These are phyloP conservation scores for Zygoascus tannicola DNA, from an alignment of 805 yeast genomes.

Conservation along the genomic window DNA sequence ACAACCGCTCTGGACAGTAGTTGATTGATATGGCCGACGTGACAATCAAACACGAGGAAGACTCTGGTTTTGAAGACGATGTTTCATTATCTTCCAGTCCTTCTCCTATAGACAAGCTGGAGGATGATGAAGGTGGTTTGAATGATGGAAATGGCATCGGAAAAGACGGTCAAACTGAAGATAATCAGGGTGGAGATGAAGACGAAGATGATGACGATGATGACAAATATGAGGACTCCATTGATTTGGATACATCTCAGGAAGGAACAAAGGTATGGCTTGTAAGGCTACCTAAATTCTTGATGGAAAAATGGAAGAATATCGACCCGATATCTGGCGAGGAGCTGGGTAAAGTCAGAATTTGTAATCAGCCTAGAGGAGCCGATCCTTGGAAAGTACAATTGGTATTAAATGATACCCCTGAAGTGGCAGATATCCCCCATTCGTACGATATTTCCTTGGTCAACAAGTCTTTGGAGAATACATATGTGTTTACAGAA, in stretches of 20 bases:
- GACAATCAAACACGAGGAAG: slow-evolving; percentile 3
- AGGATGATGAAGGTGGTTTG: slow-evolving; percentile 5
- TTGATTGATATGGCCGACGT: neutral
- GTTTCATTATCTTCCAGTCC: slow-evolving; percentile 30
- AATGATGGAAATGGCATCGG: slow-evolving; percentile 1
- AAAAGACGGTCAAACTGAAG: slow-evolving; percentile 1
- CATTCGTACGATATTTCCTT: slow-evolving; percentile 74
- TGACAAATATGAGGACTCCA: slow-evolving; percentile 49
- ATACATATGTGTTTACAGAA: slow-evolving; percentile 82
- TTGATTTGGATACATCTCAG: slow-evolving; percentile 61
- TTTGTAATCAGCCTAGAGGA: slow-evolving; percentile 30
- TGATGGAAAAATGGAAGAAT: slow-evolving; percentile 73
- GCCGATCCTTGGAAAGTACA: slow-evolving; percentile 26
- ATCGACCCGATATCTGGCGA: slow-evolving; percentile 56
- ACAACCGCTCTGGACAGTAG: no score
- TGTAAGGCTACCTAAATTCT: slow-evolving; percentile 78
- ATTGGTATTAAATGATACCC: slow-evolving; percentile 29
- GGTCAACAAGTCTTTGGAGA: slow-evolving; percentile 69
- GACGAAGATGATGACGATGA: slow-evolving; percentile 27
- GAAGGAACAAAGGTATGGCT: slow-evolving; percentile 79
- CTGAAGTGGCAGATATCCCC: slow-evolving; percentile 53
- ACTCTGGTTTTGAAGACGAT: slow-evolving; percentile 28
- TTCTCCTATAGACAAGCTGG: slow-evolving; percentile 15
- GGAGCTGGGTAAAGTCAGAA: slow-evolving; percentile 67
- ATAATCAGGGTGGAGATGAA: slow-evolving; percentile 23